Evolutionary conservation across 2,329 filamentous ascomycete genomes (phyloP).

Genomic region (Aspergillus fructus): DNA sequence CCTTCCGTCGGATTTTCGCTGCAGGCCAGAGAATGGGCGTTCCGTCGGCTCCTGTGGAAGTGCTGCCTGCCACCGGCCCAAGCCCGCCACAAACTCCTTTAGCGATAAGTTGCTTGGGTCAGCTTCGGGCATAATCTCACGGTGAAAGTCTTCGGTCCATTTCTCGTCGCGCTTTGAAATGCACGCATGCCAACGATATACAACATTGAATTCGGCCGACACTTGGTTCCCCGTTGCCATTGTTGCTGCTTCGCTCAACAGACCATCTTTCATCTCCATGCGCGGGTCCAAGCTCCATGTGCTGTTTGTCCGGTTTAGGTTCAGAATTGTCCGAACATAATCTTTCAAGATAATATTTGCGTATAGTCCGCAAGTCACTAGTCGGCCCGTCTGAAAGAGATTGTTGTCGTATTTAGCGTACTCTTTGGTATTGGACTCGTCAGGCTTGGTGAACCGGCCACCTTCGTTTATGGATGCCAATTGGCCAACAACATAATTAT

Average conservation of each 20-base stretch:
- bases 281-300: constrained; percentile 65
- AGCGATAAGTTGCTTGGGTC: constrained; percentile 36
- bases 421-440: constrained; percentile 37
- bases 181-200: constrained; percentile 66
- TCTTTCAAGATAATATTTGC: constrained; percentile 58
- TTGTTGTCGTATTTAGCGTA: constrained; percentile 42
- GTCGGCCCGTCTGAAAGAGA: constrained; percentile 55
- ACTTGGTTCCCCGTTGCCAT: constrained; percentile 66
- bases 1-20: constrained; percentile 50
- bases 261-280: constrained; percentile 54
- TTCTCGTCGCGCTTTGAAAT: constrained; percentile 61
- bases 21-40: constrained; percentile 51
- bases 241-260: constrained; percentile 47
- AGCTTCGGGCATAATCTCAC: constrained; percentile 45
- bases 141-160: constrained; percentile 60
- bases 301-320: constrained; percentile 58
- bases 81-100: constrained; percentile 39
- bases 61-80: constrained; percentile 42
- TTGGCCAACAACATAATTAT: constrained; percentile 66
- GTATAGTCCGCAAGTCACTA: constrained; percentile 56
- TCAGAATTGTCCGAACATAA: constrained; percentile 62
- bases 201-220: constrained; percentile 66
- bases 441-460: constrained; percentile 61
- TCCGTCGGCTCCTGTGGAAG: constrained; percentile 46
- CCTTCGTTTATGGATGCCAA: constrained; percentile 67